These are phyloP conservation scores for Aegilops umbellulata DNA, from an alignment of 176 grass and related monocot genomes.

Conservation along the genomic window DNA sequence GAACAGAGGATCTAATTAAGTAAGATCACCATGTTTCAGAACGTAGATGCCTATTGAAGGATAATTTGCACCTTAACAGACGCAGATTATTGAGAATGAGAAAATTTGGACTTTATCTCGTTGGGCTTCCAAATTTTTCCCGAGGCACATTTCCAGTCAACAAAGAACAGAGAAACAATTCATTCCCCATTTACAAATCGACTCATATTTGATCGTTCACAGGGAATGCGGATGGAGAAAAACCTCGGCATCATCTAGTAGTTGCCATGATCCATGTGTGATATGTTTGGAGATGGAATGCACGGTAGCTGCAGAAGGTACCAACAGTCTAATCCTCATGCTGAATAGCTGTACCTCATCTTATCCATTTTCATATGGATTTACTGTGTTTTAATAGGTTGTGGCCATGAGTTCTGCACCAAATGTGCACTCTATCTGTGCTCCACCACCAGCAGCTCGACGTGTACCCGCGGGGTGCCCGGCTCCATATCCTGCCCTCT, in stretches of 20 bases:
- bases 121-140: background rate
- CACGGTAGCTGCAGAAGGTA: constrained; percentile 88
- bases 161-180: background rate
- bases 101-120: constrained; percentile 1
- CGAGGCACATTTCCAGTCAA: constrained; percentile 1
- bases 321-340: background rate
- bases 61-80: background rate
- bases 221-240: constrained; percentile 98
- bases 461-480: constrained; percentile 38
- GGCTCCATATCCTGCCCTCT: constrained; percentile 89
- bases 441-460: constrained; percentile 64
- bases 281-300: constrained; percentile 97
- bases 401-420: constrained; percentile 95
- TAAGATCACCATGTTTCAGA: background rate
- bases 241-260: constrained; percentile 44
- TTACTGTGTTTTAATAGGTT: constrained; percentile 45
- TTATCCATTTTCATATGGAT: background rate
- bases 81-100: constrained; percentile 11
- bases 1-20: background rate
- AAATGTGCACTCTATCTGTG: constrained; percentile 92
- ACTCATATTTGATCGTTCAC: constrained; percentile 14
- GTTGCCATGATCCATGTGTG: constrained; percentile 71
- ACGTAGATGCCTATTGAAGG: background rate
- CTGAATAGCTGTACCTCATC: constrained; percentile 1
- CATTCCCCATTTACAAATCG: background rate